Percentiles rank a stretch among this genome's conserved stretches.
phyloP scores from a whole-genome alignment of 75 land plant species.

The Selaginella tamariscina region DNA sequence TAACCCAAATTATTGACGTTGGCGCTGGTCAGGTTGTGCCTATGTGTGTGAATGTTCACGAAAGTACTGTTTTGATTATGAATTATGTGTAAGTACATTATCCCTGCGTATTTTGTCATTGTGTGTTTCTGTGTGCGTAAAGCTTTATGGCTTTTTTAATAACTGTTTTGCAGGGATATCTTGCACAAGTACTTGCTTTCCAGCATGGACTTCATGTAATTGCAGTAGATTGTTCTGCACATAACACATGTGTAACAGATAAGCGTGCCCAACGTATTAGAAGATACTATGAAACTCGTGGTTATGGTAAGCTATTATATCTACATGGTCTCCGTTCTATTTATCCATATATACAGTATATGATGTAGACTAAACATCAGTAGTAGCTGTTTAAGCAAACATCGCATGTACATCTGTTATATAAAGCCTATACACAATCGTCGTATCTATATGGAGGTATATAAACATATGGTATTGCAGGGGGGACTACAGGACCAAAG shows the following conservation, averaged over 20 bases:
- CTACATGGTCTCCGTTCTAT: background rate
- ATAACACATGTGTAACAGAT: constrained; percentile 62
- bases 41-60: background rate
- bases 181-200: constrained; percentile 71
- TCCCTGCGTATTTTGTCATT: background rate
- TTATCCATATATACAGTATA: background rate
- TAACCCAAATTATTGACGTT: constrained; percentile 60
- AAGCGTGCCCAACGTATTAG: constrained; percentile 62
- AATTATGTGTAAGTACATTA: background rate
- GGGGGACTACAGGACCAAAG: constrained; percentile 16
- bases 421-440: too few relatives aligned
- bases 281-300: constrained; percentile 56
- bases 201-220: constrained; percentile 50
- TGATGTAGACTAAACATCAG: background rate
- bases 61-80: background rate
- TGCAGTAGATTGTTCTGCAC: constrained; percentile 72
- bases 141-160: background rate
- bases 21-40: constrained; percentile 81
- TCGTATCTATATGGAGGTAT: too few relatives aligned
- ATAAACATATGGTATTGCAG: too few relatives aligned
- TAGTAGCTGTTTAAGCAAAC: too few relatives aligned
- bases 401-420: too few relatives aligned
- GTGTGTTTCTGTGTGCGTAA: too few relatives aligned
- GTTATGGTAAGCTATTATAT: background rate
- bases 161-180: constrained; percentile 47